Evolutionary conservation across 2,329 filamentous ascomycete genomes (phyloP).

Genomic region (Fusarium proliferatum): DNA sequence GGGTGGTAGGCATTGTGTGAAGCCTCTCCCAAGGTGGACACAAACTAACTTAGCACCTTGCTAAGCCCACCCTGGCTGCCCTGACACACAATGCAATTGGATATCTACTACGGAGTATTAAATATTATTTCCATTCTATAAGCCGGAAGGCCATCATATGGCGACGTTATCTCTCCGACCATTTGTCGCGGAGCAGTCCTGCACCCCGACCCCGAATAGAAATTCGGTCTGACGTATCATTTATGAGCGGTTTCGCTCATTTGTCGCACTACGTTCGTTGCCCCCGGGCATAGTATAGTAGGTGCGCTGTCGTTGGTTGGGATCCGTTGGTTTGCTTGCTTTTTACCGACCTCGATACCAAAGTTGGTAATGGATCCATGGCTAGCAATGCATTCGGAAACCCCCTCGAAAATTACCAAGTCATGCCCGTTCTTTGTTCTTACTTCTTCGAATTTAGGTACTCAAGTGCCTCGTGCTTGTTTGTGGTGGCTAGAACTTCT

Average conservation of each 20-base stretch:
- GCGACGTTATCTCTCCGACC: neutral
- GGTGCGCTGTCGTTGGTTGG: neutral
- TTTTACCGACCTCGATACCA: neutral
- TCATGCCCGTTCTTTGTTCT: constrained; percentile 13
- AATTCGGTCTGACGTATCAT: constrained; percentile 10
- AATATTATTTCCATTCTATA: neutral
- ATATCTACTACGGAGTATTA: neutral
- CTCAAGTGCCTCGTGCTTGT: neutral
- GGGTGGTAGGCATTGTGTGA: neutral
- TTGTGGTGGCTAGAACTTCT: neutral
- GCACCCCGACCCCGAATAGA: neutral
- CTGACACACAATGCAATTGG: constrained; percentile 4
- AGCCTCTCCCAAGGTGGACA: constrained; percentile 33
- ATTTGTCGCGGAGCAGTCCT: neutral
- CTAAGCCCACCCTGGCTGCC: neutral
- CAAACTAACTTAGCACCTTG: neutral
- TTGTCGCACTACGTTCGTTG: constrained; percentile 10
- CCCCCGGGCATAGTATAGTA: neutral
- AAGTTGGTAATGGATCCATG: neutral
- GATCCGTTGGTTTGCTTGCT: constrained; percentile 9
- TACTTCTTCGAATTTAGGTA: neutral
- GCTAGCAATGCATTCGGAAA: neutral
- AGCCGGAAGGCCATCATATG: neutral
- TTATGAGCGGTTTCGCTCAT: constrained; percentile 11
- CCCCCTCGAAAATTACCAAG: neutral